A percentile compares a stretch with the other conserved stretches of the same genome.
Conservation (phyloP, 495 filamentous ascomycete genomes). For the Bathelium albidoporum region DNA sequence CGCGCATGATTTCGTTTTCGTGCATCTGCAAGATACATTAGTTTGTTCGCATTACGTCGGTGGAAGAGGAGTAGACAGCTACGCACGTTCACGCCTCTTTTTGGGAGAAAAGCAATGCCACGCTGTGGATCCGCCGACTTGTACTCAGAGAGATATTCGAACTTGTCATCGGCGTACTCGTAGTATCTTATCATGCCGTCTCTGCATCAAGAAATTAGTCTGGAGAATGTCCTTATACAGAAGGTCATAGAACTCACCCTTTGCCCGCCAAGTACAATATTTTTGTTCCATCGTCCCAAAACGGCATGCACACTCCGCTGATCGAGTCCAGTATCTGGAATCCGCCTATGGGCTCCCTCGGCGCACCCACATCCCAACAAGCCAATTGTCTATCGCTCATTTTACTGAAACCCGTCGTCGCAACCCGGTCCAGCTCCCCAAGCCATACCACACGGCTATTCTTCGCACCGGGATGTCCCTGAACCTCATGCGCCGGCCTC, state of each 20-base stretch:
- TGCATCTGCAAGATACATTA: slow-evolving; percentile 47
- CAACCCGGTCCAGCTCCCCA: slow-evolving; percentile 88
- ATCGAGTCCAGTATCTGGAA: slow-evolving; percentile 85
- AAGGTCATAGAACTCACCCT: slow-evolving; percentile 51
- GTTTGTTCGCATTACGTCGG: slow-evolving; percentile 7
- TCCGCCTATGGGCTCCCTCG: slow-evolving; percentile 71
- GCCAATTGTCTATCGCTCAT: slow-evolving; percentile 97
- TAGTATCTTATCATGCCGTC: slow-evolving; percentile 98
- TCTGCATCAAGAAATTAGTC: slow-evolving; percentile 34
- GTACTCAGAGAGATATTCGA: slow-evolving; percentile 91
- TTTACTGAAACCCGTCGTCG: slow-evolving; percentile 90
- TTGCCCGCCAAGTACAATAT: slow-evolving; percentile 92
- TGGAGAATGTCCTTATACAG: slow-evolving; percentile 6
- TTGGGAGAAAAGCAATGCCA: slow-evolving; percentile 88
- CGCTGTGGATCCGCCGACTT: slow-evolving; percentile 91
- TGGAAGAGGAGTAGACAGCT: background rate
- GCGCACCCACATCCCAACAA: slow-evolving; percentile 83
- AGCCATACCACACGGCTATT: slow-evolving; percentile 94
- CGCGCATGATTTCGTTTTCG: slow-evolving; percentile 92
- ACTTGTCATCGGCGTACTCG: slow-evolving; percentile 94
- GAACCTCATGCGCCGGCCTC: slow-evolving; percentile 69
- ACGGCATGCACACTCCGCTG: slow-evolving; percentile 97
- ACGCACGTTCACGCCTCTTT: slow-evolving; percentile 79
- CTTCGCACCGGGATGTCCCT: slow-evolving; percentile 86
- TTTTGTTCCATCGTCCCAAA: slow-evolving; percentile 95